These are phyloP conservation scores for Aquilaria sinensis DNA, from an alignment of 345 rosid species.

Conservation along the genomic window DNA sequence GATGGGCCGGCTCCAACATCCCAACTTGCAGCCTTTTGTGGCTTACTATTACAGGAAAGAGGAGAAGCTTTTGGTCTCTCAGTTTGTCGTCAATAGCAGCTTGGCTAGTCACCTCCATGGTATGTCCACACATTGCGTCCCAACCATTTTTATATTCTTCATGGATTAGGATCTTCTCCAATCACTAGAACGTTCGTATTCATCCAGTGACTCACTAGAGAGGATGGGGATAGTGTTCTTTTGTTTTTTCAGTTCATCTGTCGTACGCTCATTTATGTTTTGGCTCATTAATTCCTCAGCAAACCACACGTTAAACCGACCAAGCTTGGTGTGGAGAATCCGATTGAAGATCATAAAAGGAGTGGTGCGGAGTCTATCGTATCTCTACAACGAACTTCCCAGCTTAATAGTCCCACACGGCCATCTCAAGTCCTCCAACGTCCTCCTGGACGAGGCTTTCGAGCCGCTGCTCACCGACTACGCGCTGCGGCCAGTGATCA, in stretches of 20 bases:
- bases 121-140: constrained; percentile 4
- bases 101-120: constrained; percentile 75
- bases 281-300: constrained; percentile 25
- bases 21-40: constrained; percentile 41
- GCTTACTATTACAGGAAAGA: constrained; percentile 71
- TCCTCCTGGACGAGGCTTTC: constrained; percentile 40
- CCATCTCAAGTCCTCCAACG: constrained; percentile 78
- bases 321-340: constrained; percentile 55
- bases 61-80: constrained; percentile 62
- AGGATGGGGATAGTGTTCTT: neutral
- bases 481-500: constrained; percentile 53
- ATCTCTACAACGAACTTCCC: constrained; percentile 55
- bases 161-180: too few species aligned
- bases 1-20: constrained; percentile 55
- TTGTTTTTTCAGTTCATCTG: neutral
- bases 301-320: constrained; percentile 36
- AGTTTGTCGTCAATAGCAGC: constrained; percentile 47
- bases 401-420: constrained; percentile 55
- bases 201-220: too few species aligned
- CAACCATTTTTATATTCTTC: too few species aligned
- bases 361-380: constrained; percentile 51
- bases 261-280: too few species aligned
- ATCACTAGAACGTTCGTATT: too few species aligned
- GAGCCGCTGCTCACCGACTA: constrained; percentile 59
- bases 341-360: constrained; percentile 62